A percentile compares a stretch with the other conserved stretches of the same genome.
phyloP scores from a whole-genome alignment of 257 asterid species.

The Primulina tabacum region DNA sequence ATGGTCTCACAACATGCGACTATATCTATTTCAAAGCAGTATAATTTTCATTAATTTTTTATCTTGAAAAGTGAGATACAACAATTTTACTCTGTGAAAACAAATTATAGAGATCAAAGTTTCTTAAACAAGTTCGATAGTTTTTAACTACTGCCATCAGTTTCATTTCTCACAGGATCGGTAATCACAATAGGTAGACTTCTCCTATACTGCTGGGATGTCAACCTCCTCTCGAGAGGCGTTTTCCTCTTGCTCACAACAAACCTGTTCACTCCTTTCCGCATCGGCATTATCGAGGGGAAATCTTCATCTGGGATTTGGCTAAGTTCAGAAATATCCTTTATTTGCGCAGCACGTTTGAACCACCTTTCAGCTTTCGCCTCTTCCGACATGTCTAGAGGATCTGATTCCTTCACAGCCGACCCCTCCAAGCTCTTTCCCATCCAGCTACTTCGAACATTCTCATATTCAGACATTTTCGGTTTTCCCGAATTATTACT shows the following conservation, averaged over 20 bases:
- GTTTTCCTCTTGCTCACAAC: conserved; percentile 97
- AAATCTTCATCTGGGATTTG: conserved; percentile 96
- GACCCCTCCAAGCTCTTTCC: conserved; percentile 79
- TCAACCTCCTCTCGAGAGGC: conserved; percentile 85
- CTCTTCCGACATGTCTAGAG: conserved; percentile 94
- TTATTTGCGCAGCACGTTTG: conserved; percentile 85
- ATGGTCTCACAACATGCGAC: neutral
- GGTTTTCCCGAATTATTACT: conserved; percentile 25
- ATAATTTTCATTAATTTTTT: neutral
- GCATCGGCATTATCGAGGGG: conserved; percentile 95
- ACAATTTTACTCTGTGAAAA: neutral
- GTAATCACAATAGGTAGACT: conserved; percentile 60
- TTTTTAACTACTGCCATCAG: conserved; percentile 29
- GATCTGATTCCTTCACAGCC: conserved; percentile 69
- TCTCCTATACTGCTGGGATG: conserved; percentile 70
- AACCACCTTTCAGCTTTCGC: conserved; percentile 98
- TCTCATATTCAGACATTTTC: conserved; percentile 29
- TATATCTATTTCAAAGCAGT: neutral
- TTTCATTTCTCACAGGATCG: conserved; percentile 49
- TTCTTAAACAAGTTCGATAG: neutral
- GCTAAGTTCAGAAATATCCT: conserved; percentile 87
- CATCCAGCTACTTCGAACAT: conserved; percentile 38
- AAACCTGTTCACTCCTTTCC: conserved; percentile 90
- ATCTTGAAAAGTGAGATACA: conserved; percentile 2
- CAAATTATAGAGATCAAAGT: neutral